Base-by-base conservation (phyloP, 176 grass and related monocot genomes). In the Raddia distichophylla region DNA sequence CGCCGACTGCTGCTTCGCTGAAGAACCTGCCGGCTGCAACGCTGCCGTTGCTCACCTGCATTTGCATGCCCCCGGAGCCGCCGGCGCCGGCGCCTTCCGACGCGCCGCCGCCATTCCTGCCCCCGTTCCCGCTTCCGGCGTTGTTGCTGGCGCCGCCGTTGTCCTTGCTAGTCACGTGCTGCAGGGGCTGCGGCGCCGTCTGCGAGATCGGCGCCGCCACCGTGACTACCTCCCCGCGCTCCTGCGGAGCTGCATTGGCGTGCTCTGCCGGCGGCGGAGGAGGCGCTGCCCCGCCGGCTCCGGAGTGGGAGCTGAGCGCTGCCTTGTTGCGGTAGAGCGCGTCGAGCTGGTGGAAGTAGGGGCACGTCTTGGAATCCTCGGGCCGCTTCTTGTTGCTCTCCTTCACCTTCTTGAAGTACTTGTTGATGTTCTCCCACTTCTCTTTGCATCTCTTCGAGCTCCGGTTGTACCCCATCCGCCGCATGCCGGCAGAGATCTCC, bases 381-480 rank as follows among this genome's bases (percentile, higher is more conserved):
- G 89, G 89, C 0, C 97, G 80, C 81, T 92, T 99, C 85, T 93
- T 99, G 91, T 93, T 95, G 85, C 93, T 93, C 82, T 99, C 97
- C 64, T 99, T 99, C 32, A 99, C 97, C 85, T 99, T 99, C 93
- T 99, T 99, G 89, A 93, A 99, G 85, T 99, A 99, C 80, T 99
- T 99, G 85, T 99, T 99, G 76, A 99, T 99, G 87, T 99, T 99
- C 86, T 96, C 93, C 97, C 97, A 99, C 77, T 99, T 99, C 85
- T 99, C 97, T 76, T 99, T 99, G 97, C 97, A 99, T 37, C 97
- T 35, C 86, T 99, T 99, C 5, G 97, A 0, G 69, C 37, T 99
- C 75, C 97, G 86, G 85, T 35, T 99, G 78, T 99, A 99, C 1
- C 97, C 97, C 32, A 92, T 2, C 78, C 85, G 82, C 69, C 51